phyloP scores from a whole-genome alignment of 805 yeast genomes.

The Starmera dryadoides region DNA sequence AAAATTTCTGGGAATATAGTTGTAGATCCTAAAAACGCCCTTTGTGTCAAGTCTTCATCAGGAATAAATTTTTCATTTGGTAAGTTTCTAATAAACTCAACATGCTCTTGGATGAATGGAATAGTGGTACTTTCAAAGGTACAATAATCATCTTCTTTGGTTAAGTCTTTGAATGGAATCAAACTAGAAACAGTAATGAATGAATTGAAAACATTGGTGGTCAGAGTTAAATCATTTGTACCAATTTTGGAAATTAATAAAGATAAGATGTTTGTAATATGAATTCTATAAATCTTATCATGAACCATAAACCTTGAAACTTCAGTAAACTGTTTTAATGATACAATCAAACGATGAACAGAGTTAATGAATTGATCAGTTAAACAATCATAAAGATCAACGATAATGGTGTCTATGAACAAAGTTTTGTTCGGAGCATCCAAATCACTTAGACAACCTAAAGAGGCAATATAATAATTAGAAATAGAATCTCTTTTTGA shows the following conservation, averaged over 20 bases:
- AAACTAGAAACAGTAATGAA: slow-evolving; percentile 65
- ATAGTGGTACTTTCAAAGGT: slow-evolving; percentile 31
- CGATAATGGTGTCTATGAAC: slow-evolving; percentile 45
- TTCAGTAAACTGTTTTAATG: slow-evolving; percentile 59
- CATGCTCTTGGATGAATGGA: slow-evolving; percentile 61
- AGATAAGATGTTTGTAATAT: slow-evolving; percentile 65
- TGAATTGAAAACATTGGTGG: slow-evolving; percentile 59
- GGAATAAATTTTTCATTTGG: slow-evolving; percentile 25
- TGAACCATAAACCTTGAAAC: slow-evolving; percentile 60
- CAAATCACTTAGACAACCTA: slow-evolving; percentile 53
- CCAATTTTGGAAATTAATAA: slow-evolving; percentile 78
- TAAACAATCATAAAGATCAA: slow-evolving; percentile 74
- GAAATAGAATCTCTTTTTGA: slow-evolving; percentile 55
- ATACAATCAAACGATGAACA: slow-evolving; percentile 72
- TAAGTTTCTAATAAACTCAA: slow-evolving; percentile 37
- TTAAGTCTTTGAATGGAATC: slow-evolving; percentile 63
- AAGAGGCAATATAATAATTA: slow-evolving; percentile 48
- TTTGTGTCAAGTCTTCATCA: slow-evolving; percentile 38
- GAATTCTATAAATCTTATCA: slow-evolving; percentile 63
- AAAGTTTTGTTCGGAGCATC: slow-evolving; percentile 34
- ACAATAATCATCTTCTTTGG: slow-evolving; percentile 28
- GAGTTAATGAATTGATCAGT: slow-evolving; percentile 58
- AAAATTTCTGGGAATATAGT: slow-evolving; percentile 59
- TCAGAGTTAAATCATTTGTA: slow-evolving; percentile 73
- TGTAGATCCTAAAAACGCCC: slow-evolving; percentile 67